These are phyloP conservation scores for Yarrowia hollandica DNA, from an alignment of 805 yeast genomes.

Conservation along the genomic window DNA sequence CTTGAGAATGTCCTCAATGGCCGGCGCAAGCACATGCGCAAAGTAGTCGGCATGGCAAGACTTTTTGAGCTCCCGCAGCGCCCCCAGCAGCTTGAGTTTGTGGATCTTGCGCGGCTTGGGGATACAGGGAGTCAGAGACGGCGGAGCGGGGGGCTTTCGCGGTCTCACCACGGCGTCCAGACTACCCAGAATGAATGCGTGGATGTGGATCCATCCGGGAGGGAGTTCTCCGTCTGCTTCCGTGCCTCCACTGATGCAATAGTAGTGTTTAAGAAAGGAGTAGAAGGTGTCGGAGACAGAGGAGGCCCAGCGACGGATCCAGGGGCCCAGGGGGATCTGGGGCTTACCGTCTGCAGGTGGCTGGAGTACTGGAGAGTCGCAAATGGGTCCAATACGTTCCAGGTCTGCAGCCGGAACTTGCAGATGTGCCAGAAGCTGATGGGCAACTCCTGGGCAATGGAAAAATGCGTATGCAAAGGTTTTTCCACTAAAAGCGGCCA, in stretches of 20 bases:
- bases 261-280: conserved; percentile 47
- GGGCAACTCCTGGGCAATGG: conserved; percentile 55
- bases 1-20: conserved; percentile 44
- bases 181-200: conserved; percentile 36
- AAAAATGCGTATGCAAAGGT: conserved; percentile 64
- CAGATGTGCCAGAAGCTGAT: conserved; percentile 43
- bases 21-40: conserved; percentile 19
- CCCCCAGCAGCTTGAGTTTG: conserved; percentile 40
- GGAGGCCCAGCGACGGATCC: conserved; percentile 43
- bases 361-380: conserved; percentile 12
- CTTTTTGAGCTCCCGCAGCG: conserved; percentile 43
- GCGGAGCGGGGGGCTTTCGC: conserved; percentile 11
- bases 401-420: conserved; percentile 37
- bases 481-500: conserved; percentile 69
- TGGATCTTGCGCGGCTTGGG: conserved; percentile 38
- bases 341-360: conserved; percentile 23
- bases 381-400: conserved; percentile 35
- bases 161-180: conserved; percentile 40
- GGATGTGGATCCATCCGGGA: conserved; percentile 37
- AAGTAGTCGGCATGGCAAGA: conserved; percentile 10
- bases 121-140: conserved; percentile 12
- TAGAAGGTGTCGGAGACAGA: conserved; percentile 43
- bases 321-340: conserved; percentile 36
- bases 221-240: conserved; percentile 20
- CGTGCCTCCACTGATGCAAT: conserved; percentile 36